Percentiles rank a stretch among this genome's conserved stretches.
Evolutionary conservation across 2,329 filamentous ascomycete genomes (phyloP).

Genomic region (Neofusicoccum sp.): DNA sequence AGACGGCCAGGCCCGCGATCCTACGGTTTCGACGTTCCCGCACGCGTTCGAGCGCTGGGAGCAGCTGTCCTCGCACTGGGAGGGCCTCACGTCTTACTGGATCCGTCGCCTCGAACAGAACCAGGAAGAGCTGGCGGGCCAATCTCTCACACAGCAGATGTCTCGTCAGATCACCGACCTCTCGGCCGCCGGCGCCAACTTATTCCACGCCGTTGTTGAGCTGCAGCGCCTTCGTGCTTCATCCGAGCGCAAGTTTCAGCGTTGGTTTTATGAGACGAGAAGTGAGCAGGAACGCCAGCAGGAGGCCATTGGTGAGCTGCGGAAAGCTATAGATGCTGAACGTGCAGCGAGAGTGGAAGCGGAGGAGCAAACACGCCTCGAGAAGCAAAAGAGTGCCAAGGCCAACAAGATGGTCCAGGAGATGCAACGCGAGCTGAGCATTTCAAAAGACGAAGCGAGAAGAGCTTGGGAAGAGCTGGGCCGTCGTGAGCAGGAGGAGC

Average conservation of each 20-base stretch:
- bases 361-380: constrained; percentile 65
- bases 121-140: constrained; percentile 77
- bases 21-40: constrained; percentile 71
- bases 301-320: constrained; percentile 80
- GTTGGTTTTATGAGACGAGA: constrained; percentile 97
- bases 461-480: constrained; percentile 97
- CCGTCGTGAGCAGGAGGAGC: constrained; percentile 87
- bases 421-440: constrained; percentile 89
- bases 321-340: constrained; percentile 74
- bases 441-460: constrained; percentile 93
- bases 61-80: constrained; percentile 95
- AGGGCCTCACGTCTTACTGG: constrained; percentile 96
- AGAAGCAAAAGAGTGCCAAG: constrained; percentile 68
- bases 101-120: constrained; percentile 91
- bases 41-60: constrained; percentile 99
- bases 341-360: constrained; percentile 69
- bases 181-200: constrained; percentile 93
- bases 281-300: constrained; percentile 83
- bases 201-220: constrained; percentile 97
- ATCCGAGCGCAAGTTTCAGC: constrained; percentile 95
- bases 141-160: constrained; percentile 84
- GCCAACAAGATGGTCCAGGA: constrained; percentile 80
- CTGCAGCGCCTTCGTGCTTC: constrained; percentile 90
- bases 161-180: constrained; percentile 94
- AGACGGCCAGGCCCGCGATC: constrained; percentile 35